phyloP scores from a whole-genome alignment of 208 protist genomes.

The Trypanosomatidae sp. region DNA sequence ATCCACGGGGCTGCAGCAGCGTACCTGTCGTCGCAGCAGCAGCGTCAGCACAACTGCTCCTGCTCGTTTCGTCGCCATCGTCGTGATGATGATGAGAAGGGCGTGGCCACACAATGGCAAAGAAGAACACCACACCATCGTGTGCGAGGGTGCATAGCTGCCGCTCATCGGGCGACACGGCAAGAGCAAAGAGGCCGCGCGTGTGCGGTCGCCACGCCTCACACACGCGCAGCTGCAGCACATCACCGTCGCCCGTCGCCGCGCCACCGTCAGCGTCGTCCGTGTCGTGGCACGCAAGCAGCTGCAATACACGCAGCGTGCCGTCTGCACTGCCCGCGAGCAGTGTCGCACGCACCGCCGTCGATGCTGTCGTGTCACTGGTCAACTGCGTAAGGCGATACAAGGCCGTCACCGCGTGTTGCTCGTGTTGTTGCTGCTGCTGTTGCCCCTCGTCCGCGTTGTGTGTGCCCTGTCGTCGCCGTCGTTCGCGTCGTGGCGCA shows the following conservation, averaged over 20 bases:
- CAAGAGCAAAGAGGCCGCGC: constrained; percentile 34
- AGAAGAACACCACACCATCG: constrained; percentile 90
- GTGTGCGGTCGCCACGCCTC: constrained; percentile 62
- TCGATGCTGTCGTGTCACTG: neutral
- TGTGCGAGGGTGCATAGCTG: constrained; percentile 71
- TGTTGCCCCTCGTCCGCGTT: too few species aligned
- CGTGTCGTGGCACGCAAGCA: neutral
- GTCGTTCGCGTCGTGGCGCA: neutral
- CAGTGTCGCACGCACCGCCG: constrained; percentile 14
- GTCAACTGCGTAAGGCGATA: constrained; percentile 3
- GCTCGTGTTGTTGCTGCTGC: neutral
- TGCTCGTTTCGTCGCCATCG: too few species aligned
- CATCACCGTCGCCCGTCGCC: too few species aligned
- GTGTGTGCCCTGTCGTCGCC: too few species aligned
- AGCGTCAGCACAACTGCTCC: neutral
- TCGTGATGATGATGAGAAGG: too few species aligned
- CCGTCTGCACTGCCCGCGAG: constrained; percentile 82
- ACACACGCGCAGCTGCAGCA: constrained; percentile 7
- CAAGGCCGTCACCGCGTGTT: constrained; percentile 2
- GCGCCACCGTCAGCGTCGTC: neutral
- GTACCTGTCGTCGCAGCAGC: constrained; percentile 1
- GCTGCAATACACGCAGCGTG: constrained; percentile 54
- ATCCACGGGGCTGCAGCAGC: constrained; percentile 54
- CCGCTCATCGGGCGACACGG: constrained; percentile 31
- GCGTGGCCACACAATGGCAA: constrained; percentile 45